Evolutionary conservation across 192 early-diverging fungal species (phyloP), one percentile per base, ranked within the genome.

Genomic region (Podila clonocystis): DNA sequence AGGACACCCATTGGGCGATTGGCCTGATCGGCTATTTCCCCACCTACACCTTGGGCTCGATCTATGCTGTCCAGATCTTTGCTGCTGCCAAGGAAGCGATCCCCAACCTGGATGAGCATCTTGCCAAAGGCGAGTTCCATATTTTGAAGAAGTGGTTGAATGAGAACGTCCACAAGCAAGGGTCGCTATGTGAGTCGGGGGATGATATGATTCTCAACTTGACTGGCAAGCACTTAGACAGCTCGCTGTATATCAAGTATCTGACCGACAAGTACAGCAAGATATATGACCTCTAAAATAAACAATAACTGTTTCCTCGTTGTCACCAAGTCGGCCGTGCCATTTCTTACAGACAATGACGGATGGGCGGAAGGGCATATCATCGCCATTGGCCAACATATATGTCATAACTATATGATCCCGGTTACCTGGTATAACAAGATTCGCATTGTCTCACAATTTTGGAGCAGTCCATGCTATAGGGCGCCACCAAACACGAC

Each of bases 211-310:
- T 71, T 31, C 26, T 28, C 48, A 33, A 61, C 30, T 30, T 75
- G 60, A 65, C 58, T 55, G 74, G 74, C 34, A 34, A 36, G 24
- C 34, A 28, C 36, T 24, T 77, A 26, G 73, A 76, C 17, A 38
- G 64, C 24, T 31, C 63, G 28, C 15, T 57, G 13, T 66, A 41
- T 24, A 26, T 75, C 5, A 31, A 45, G 13, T 75, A 75, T 30
- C 72, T 75, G 36, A 75, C 59, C 49, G 41, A 75, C 19, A 75
- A 76, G 20, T 84, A 74, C 58, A 78, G 59, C 8, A 20, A 49
- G 29, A 78, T 83, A 13, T 85, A 84, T 20, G 70, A 82, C n/a
- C 61, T 82, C 7, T 79, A 58, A 64, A 48, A 29, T n/a, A 62
- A 20, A 28, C 31, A 9, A 17, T 7, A 19, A 11, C 30, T 0